Conservation (phyloP, 805 yeast species). For the Candida awuae region DNA sequence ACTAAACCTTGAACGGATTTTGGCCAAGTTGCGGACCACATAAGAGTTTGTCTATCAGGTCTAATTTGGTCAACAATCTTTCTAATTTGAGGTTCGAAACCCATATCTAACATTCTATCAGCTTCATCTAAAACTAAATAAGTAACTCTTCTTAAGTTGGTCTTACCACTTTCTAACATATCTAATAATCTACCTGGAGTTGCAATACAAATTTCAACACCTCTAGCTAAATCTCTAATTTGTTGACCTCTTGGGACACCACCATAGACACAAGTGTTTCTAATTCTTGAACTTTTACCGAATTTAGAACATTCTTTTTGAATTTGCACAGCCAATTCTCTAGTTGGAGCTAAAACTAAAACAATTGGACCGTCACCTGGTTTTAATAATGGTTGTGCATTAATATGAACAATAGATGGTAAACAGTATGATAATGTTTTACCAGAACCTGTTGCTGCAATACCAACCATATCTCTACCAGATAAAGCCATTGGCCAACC, state of each 20-base stretch:
- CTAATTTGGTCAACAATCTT: slow-evolving; percentile 93
- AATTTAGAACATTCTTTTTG: slow-evolving; percentile 94
- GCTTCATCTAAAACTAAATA: slow-evolving; percentile 98
- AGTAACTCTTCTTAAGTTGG: slow-evolving; percentile 92
- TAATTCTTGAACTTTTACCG: slow-evolving; percentile 83
- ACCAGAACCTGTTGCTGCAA: slow-evolving; percentile 99
- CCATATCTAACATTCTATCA: slow-evolving; percentile 99
- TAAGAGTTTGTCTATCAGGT: slow-evolving; percentile 97
- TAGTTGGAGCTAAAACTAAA: slow-evolving; percentile 92
- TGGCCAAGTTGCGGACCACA: slow-evolving; percentile 99
- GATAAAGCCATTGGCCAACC: slow-evolving; percentile 99
- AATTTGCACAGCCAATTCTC: slow-evolving; percentile 97
- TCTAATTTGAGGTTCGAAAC: slow-evolving; percentile 99
- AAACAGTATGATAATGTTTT: slow-evolving; percentile 95
- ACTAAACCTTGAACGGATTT: slow-evolving; percentile 93
- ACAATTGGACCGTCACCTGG: slow-evolving; percentile 98
- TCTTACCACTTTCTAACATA: slow-evolving; percentile 91
- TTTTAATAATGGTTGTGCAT: slow-evolving; percentile 89
- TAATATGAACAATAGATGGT: slow-evolving; percentile 95
- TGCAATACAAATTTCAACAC: slow-evolving; percentile 93
- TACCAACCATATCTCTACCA: slow-evolving; percentile 98
- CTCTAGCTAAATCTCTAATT: slow-evolving; percentile 90
- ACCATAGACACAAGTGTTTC: slow-evolving; percentile 97
- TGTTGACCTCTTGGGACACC: slow-evolving; percentile 99
- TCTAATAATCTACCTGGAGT: slow-evolving; percentile 99